phyloP scores from a whole-genome alignment of 2,329 filamentous ascomycete species.

The Coleophoma eucalyptorum region DNA sequence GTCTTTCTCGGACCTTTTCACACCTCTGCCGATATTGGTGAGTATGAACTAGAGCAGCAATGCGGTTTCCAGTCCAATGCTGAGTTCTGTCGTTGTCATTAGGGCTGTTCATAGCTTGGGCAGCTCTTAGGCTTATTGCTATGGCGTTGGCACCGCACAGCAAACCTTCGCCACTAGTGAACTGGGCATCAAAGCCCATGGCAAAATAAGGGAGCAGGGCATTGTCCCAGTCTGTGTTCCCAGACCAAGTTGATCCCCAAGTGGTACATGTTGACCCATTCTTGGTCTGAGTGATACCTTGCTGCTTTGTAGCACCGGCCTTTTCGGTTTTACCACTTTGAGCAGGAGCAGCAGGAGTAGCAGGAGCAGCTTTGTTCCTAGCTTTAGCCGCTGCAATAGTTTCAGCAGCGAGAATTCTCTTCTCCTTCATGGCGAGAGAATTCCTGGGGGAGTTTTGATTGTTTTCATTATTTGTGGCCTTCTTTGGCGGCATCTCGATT shows the following conservation, averaged over 20 bases:
- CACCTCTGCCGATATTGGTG: neutral
- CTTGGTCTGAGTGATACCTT: neutral
- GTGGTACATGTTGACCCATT: neutral
- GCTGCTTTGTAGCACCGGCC: no score
- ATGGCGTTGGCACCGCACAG: neutral
- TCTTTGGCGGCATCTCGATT: no score
- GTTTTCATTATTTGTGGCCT: no score
- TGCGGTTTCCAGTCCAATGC: neutral
- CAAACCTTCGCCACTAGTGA: neutral
- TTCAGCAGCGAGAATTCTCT: no score
- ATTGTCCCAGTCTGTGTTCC: neutral
- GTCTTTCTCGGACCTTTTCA: no score
- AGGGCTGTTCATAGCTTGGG: neutral
- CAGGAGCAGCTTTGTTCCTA: no score
- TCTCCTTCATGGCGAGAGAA: no score
- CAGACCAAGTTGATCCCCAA: neutral
- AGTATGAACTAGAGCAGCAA: neutral
- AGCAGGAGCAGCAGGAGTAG: no score
- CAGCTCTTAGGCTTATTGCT: neutral
- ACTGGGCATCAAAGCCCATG: neutral
- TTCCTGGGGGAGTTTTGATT: no score
- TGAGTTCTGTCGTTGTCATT: neutral
- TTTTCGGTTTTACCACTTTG: no score
- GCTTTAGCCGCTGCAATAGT: no score
- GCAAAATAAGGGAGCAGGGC: neutral